These are phyloP conservation scores for Piloderma croceum DNA, from an alignment of 768 basidiomycete genomes.

Conservation along the genomic window DNA sequence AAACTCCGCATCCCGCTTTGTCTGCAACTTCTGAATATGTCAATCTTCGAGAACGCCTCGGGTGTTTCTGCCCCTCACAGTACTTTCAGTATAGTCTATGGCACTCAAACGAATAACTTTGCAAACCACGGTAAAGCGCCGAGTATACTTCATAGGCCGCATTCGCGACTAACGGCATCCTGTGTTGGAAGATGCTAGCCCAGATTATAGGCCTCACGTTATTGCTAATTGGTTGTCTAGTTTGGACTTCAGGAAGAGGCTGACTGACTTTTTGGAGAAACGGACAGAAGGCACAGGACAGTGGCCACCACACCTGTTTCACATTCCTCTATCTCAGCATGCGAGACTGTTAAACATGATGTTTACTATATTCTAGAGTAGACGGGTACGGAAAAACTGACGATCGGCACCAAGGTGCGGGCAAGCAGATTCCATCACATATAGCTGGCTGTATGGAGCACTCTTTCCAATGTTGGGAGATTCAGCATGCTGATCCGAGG, in stretches of 20 bases:
- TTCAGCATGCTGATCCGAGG: not conserved
- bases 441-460: constrained; percentile 36
- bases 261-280: constrained; percentile 68
- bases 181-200: constrained; percentile 44
- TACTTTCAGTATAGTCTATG: too few relatives aligned
- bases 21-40: too few relatives aligned
- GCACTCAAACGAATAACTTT: too few relatives aligned
- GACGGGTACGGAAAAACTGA: too few relatives aligned
- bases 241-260: constrained; percentile 58
- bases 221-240: constrained; percentile 33
- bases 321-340: constrained; percentile 70
- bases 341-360: too few relatives aligned
- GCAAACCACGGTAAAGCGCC: constrained; percentile 3
- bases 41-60: too few relatives aligned
- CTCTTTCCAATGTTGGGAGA: not conserved
- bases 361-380: too few relatives aligned
- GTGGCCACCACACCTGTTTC: constrained; percentile 57
- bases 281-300: constrained; percentile 79
- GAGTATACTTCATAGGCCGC: constrained; percentile 69
- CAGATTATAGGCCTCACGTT: constrained; percentile 52
- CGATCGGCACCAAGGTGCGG: constrained; percentile 78
- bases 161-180: constrained; percentile 65
- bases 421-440: constrained; percentile 76
- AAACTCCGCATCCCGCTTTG: too few relatives aligned
- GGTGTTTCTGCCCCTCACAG: too few relatives aligned